A percentile compares a stretch with the other conserved stretches of the same genome.
These are phyloP conservation scores for Quercus berberidifolia DNA, from an alignment of 306 rosid species.

Conservation along the genomic window DNA sequence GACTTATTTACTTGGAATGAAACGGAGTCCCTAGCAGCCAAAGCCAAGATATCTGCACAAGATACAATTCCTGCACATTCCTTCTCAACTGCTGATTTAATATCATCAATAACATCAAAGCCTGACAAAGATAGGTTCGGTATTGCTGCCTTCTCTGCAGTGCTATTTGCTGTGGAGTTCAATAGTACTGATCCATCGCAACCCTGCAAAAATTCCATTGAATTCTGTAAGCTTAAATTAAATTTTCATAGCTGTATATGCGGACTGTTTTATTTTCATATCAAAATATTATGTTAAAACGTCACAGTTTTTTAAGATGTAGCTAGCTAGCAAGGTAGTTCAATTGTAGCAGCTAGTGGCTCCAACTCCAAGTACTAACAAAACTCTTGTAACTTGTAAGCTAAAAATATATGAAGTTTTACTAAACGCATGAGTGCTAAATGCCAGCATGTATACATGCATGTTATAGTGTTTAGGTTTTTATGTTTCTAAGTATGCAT, in stretches of 20 bases:
- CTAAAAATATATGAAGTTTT: no score
- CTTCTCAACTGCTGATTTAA: conserved; percentile 38
- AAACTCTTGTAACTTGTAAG: no score
- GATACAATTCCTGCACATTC: conserved; percentile 49
- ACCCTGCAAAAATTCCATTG: conserved; percentile 36
- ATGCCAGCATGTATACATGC: no score
- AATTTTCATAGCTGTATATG: not conserved
- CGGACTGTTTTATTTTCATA: no score
- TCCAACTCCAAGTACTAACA: no score
- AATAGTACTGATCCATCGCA: conserved; percentile 56
- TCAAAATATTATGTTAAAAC: no score
- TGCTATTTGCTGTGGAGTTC: conserved; percentile 37
- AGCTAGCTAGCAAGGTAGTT: no score
- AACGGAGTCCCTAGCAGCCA: conserved; percentile 54
- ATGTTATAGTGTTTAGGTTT: no score
- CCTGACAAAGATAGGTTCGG: conserved; percentile 44
- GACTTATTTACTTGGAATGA: conserved; percentile 30
- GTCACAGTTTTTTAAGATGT: no score
- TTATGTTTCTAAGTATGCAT: no score
- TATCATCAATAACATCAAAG: conserved; percentile 50
- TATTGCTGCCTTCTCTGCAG: conserved; percentile 40
- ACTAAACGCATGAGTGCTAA: no score
- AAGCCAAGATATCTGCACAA: conserved; percentile 58
- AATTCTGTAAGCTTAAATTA: not conserved
- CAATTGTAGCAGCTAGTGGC: no score